Evolutionary conservation across 192 early-diverging fungal species (phyloP), one percentile per base, ranked within the genome.

Genomic region (Haplosporangium gracile): DNA sequence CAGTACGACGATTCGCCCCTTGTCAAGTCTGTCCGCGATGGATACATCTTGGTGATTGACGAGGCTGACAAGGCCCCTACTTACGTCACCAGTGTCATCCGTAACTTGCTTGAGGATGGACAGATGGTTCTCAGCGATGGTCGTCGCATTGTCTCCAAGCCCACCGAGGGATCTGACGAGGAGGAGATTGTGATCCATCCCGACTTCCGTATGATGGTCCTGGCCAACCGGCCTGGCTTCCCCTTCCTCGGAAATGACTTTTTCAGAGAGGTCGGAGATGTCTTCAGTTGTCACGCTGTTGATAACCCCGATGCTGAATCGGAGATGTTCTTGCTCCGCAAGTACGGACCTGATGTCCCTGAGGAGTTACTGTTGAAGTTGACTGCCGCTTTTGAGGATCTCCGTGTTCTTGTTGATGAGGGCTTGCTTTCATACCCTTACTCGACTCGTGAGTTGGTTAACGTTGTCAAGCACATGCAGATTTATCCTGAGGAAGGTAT

Each of bases 21-120:
- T 60, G 91, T 93, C 68, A 85, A 89, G 15, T 88, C 91, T 16
- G 90, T 88, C 22, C 74, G 82, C n/a, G 78, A 78, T 80, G 92
- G 95, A 24, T 90, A 93, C 24, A 91, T 96, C 43, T 81, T 96
- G 26, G 92, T 96, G 18, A 93, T 96, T 20, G 95, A 96, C 85
- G 95, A 96, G 80, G 95, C 95, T 8, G 95, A 96, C 80, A 96
- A 96, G 75, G 95, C 95, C 2, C 95, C 95, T 4, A 94, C 94
- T 3, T 93, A 94, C 82, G 94, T 96, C 24, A 95, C 95, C 18
- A 92, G 94, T 32, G 91, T 95, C 15, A 89, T 96, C 8, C 95
- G 95, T 77, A 92, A 91, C 74, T 90, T 96, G 71, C 85, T 94
- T 5, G 95, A 96, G 80, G 92, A 94, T 77, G 95, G 95, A 36